Conservation (phyloP, 1,139 yeast genomes). For the Kodamaea derodonti region DNA sequence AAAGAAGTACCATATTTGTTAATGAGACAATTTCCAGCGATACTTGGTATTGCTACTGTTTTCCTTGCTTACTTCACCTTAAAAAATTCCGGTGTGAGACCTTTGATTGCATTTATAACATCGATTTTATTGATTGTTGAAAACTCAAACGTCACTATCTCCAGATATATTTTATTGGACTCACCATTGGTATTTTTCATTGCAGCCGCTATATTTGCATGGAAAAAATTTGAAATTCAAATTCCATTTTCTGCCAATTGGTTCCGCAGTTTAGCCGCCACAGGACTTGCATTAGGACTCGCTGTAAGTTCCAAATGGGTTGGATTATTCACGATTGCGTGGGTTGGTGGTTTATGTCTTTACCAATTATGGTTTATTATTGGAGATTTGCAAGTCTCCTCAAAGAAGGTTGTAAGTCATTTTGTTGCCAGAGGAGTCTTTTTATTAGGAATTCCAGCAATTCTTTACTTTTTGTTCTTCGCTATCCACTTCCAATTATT, state of each 20-base stretch:
- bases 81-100: constrained; percentile 81
- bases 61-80: constrained; percentile 75
- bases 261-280: constrained; percentile 66
- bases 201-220: constrained; percentile 78
- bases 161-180: constrained; percentile 86
- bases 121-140: constrained; percentile 70
- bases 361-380: constrained; percentile 82
- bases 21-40: constrained; percentile 86
- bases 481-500: constrained; percentile 74
- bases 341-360: constrained; percentile 79
- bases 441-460: constrained; percentile 66
- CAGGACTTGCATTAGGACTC: constrained; percentile 83
- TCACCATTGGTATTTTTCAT: constrained; percentile 89
- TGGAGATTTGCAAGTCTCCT: constrained; percentile 75
- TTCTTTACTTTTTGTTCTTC: constrained; percentile 70
- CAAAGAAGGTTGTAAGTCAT: constrained; percentile 50
- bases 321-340: constrained; percentile 87
- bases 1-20: constrained; percentile 62
- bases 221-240: constrained; percentile 76
- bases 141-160: constrained; percentile 82
- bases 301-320: constrained; percentile 95
- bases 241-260: constrained; percentile 67
- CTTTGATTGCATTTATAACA: constrained; percentile 67
- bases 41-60: constrained; percentile 77
- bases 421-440: constrained; percentile 52